Percentiles rank a stretch among this genome's conserved stretches.
Evolutionary conservation across 2,329 filamentous ascomycete genomes (phyloP).

Genomic region (Microcera coccophila): DNA sequence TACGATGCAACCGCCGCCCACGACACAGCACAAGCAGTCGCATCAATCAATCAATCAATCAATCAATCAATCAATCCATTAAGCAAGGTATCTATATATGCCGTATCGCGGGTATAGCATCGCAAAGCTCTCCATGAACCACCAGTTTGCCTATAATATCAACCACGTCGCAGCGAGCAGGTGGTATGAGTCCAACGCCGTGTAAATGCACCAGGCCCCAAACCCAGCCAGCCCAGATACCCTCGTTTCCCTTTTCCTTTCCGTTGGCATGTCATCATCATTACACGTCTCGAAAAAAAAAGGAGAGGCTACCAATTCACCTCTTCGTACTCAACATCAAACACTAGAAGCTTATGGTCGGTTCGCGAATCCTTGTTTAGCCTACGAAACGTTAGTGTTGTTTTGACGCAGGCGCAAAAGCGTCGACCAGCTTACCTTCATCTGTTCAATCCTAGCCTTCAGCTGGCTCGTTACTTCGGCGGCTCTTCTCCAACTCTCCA

Average conservation of each 20-base stretch:
- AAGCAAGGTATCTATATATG: constrained; percentile 24
- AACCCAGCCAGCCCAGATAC: constrained; percentile 21
- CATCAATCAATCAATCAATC: too few relatives aligned
- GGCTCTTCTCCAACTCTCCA: constrained; percentile 92
- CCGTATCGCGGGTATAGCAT: constrained; percentile 20
- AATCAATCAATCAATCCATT: constrained; percentile 21
- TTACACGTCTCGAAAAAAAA: constrained; percentile 10
- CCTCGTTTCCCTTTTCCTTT: constrained; percentile 20
- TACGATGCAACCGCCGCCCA: too few relatives aligned
- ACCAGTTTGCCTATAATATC: neutral
- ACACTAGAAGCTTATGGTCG: constrained; percentile 35
- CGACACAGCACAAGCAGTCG: too few relatives aligned
- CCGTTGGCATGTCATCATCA: constrained; percentile 14
- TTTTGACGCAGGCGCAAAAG: neutral
- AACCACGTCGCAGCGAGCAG: constrained; percentile 20
- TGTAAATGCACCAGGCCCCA: constrained; percentile 27
- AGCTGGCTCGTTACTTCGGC: constrained; percentile 97
- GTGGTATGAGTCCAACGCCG: constrained; percentile 27
- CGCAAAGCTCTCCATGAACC: constrained; percentile 1
- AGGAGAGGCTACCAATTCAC: neutral
- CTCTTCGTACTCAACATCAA: neutral
- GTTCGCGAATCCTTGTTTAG: constrained; percentile 47
- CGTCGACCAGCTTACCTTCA: constrained; percentile 63
- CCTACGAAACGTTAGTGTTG: constrained; percentile 30
- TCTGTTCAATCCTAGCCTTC: constrained; percentile 96